phyloP scores from a whole-genome alignment of 2,329 filamentous ascomycete genomes.

The Scortechinia acanthostroma region DNA sequence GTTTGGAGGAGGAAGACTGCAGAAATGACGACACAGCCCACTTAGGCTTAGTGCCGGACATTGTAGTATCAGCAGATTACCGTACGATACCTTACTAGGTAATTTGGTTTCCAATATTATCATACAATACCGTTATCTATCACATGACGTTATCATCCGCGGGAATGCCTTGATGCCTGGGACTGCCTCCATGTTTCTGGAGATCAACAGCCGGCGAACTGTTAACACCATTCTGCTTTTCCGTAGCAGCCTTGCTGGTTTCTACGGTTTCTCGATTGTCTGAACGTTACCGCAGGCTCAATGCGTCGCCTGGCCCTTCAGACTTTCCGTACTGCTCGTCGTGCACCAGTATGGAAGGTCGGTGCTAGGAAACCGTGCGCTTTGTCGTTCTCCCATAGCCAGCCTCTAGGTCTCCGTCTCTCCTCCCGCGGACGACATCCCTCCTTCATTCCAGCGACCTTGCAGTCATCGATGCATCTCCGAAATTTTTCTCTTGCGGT shows the following conservation, averaged over 20 bases:
- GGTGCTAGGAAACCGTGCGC: slow-evolving; percentile 18
- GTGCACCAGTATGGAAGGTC: slow-evolving; percentile 30
- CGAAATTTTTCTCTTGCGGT: slow-evolving; percentile 36
- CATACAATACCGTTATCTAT: neutral
- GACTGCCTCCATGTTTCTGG: too few species aligned
- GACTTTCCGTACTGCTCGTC: slow-evolving; percentile 34
- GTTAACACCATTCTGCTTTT: too few species aligned
- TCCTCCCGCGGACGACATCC: slow-evolving; percentile 17
- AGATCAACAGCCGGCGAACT: too few species aligned
- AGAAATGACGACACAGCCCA: slow-evolving; percentile 2
- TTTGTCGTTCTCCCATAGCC: slow-evolving; percentile 22
- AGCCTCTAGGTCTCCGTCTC: slow-evolving; percentile 23
- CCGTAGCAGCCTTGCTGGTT: too few species aligned
- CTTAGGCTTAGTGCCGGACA: neutral
- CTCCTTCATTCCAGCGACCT: too few species aligned
- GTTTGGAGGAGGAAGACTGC: too few species aligned
- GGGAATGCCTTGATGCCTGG: too few species aligned
- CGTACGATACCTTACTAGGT: too few species aligned
- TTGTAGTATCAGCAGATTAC: too few species aligned
- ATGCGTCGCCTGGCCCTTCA: slow-evolving; percentile 37
- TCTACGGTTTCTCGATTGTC: too few species aligned
- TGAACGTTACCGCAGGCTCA: slow-evolving; percentile 12
- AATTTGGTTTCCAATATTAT: slow-evolving; percentile 1
- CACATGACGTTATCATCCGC: neutral
- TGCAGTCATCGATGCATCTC: slow-evolving; percentile 36